Base-by-base conservation (phyloP, 169 alveolate genomes). In the Plasmodium gonderi region DNA sequence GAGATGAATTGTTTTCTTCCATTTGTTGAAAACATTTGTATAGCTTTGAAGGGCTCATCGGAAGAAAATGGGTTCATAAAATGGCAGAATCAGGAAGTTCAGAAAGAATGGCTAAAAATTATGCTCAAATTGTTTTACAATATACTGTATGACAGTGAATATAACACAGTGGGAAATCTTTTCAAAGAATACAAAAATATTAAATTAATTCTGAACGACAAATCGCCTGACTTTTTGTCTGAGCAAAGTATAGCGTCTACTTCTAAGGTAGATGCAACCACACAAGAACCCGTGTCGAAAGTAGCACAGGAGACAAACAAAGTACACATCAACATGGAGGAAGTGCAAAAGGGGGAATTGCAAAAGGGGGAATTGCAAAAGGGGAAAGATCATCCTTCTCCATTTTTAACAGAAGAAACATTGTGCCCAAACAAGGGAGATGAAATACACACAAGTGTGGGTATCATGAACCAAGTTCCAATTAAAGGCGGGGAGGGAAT, bases 111-210 rank as follows among this genome's bases (percentile, higher is more conserved):
- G 92, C 33, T 85, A 29, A 72, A 75, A 60, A 44, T 75, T 3
- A 85, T 85, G 79, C 47, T 85, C 6, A 85, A 85, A 64, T 12
- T 85, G 8, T 85, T 85, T 85, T 85, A 85, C 31, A 85, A 85
- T n/a, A 77, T 85, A 4, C 65, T 85, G 7, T 85, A 31, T 65
- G 92, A 85, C 26, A 74, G 40, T 38, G 44, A 80, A n/a, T 85
- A 85, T 31, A 85, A 85, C n/a, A 60, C 78, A 8, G 47, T 85
- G 65, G 92, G 87, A n/a, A 85, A 75, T 1, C 26, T 85, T 23
- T 85, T 85, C 67, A 45, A 54, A 3, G 92, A 85, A 33, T 85
- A 85, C 33, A 85, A 38, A 75, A 85, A 85, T 44, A 85, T 85
- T 17, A 85, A 85, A 31, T 81, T 65, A 9, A 85, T 85, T 23